Conservation (phyloP, 352 stramenopile species). For the Chrysophaeum taylorii region DNA sequence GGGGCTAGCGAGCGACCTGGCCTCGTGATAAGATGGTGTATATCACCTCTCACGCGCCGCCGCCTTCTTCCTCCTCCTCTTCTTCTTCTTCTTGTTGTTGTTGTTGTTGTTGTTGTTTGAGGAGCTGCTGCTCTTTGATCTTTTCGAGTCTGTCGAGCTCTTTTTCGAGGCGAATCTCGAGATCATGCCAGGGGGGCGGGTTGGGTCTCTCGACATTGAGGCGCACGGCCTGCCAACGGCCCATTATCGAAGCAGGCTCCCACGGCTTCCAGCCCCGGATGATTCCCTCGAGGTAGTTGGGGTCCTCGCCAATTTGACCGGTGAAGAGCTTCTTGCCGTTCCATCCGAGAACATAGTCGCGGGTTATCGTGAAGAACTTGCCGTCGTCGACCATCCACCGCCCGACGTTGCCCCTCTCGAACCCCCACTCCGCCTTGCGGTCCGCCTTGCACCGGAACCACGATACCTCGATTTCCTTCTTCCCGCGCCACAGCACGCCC, state of each 20-base stretch:
- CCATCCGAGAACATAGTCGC: slow-evolving; percentile 36
- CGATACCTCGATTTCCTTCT: slow-evolving; percentile 42
- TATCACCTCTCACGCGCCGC: no score
- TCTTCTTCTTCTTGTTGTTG: no score
- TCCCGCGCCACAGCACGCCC: slow-evolving; percentile 38
- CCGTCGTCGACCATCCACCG: slow-evolving; percentile 46
- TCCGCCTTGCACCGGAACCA: slow-evolving; percentile 36
- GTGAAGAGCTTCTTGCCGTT: slow-evolving; percentile 45
- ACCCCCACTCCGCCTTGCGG: slow-evolving; percentile 41
- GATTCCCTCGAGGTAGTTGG: slow-evolving; percentile 48
- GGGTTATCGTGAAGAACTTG: slow-evolving; percentile 45
- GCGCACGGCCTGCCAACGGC: slow-evolving; percentile 47
- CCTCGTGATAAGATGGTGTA: no score
- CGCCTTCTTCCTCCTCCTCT: no score
- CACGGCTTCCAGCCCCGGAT: slow-evolving; percentile 48
- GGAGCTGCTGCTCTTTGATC: not conserved
- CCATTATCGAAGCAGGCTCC: slow-evolving; percentile 36
- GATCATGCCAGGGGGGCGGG: no score
- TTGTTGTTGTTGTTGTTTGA: slow-evolving; percentile 16
- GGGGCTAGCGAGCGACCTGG: no score
- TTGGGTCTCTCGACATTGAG: slow-evolving; percentile 37
- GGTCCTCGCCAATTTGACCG: slow-evolving; percentile 43
- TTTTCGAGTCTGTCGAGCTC: no score
- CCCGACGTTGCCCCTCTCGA: slow-evolving; percentile 36
- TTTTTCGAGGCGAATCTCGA: no score